Base-by-base conservation (phyloP, 257 asterid species). In the Linaria vulgaris region DNA sequence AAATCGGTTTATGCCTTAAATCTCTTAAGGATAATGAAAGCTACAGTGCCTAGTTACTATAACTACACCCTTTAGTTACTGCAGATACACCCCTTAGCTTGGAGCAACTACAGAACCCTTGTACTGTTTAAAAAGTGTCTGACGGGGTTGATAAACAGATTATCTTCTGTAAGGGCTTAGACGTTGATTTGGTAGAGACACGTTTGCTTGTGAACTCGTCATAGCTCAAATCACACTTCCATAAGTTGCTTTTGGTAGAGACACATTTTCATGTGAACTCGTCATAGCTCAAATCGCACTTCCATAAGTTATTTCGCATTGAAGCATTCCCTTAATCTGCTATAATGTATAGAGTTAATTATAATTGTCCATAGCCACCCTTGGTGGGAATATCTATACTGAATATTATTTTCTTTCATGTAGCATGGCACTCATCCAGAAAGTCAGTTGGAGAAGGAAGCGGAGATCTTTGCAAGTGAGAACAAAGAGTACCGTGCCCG, bases 401-500 rank as follows among this genome's bases (percentile, higher is more conserved):
- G 54, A 66, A 53, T 14, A 44, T 39, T 30, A 20, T 60, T 61
- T 69, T 56, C 60, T 57, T 67, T 65, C 38, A 47, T 77, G 76
- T 69, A 91, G 96, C 74, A 49, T 68, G 79, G 63, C 60, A 68
- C 39, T 55, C 64, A 63, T 59, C 66, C 71, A 38, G 75, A 72
- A 61, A 72, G 55, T 56, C 66, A 51, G 56, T 58, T 47, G 49
- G 59, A 74, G 66, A 56, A 67, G 27, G 56, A 72, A 64, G 89
- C 78, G 66, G 78, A 79, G 63, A 78, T 70, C 66, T 45, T 4
- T 60, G 25, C 80, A 46, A 56, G 80, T 58, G 88, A 80, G 57
- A 84, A 88, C 76, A 69, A 30, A 67, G 78, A 21, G 78, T 84
- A 79, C 53, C 85, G 14, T n/a, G 70, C 79, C 9, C 79, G 16